A percentile compares a stretch with the other conserved stretches of the same genome.
Evolutionary conservation across 495 filamentous ascomycete species (phyloP).

Genomic region (Penicillium ucsense): DNA sequence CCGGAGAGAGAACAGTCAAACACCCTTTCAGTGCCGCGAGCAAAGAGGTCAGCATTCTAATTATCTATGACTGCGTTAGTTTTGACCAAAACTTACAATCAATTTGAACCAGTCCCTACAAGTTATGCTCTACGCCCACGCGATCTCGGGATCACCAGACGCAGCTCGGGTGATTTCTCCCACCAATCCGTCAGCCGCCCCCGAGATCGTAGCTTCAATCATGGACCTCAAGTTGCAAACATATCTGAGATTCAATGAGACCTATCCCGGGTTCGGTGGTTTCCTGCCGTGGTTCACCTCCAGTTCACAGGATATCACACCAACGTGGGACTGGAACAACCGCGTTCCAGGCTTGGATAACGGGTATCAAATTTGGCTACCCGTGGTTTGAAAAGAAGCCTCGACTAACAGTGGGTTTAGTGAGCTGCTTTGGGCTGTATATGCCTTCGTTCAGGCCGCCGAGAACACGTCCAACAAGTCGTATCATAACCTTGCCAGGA

Average conservation of each 20-base stretch:
- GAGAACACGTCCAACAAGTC: constrained; percentile 9
- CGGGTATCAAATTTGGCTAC: constrained; percentile 10
- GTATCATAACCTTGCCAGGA: constrained; percentile 15
- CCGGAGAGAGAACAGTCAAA: constrained; percentile 19
- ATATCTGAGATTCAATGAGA: constrained; percentile 27
- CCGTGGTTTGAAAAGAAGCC: background rate
- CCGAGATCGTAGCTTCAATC: constrained; percentile 16
- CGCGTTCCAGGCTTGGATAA: constrained; percentile 25
- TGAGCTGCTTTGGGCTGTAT: constrained; percentile 28
- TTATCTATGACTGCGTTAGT: too few relatives aligned
- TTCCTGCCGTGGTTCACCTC: constrained; percentile 24
- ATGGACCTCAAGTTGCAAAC: constrained; percentile 23
- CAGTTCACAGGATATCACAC: constrained; percentile 12
- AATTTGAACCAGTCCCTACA: constrained; percentile 11
- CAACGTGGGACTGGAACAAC: constrained; percentile 23
- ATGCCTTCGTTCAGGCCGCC: constrained; percentile 20
- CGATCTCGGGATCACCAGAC: constrained; percentile 16
- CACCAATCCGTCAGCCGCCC: constrained; percentile 11
- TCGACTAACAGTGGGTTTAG: background rate
- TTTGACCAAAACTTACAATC: background rate
- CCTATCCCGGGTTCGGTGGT: constrained; percentile 26
- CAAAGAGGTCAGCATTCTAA: constrained; percentile 15
- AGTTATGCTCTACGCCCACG: constrained; percentile 27
- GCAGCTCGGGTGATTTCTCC: constrained; percentile 23
- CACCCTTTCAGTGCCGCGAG: constrained; percentile 29